phyloP scores from a whole-genome alignment of 805 yeast species.

The Saccharomyces eubayanus region DNA sequence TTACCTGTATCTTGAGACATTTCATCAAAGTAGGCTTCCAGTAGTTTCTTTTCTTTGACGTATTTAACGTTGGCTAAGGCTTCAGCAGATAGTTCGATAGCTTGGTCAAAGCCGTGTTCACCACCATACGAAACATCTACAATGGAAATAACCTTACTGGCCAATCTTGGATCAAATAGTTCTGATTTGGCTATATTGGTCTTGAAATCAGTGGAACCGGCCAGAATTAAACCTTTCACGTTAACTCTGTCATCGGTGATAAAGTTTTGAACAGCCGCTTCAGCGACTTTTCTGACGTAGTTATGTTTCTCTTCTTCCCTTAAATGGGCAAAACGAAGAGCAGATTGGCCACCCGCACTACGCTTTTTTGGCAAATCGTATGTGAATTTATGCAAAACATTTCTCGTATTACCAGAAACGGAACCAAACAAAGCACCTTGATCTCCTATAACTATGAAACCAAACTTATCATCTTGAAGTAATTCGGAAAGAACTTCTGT shows the following conservation, averaged over 20 bases:
- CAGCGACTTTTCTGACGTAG: slow-evolving; percentile 96
- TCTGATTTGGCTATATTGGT: slow-evolving; percentile 89
- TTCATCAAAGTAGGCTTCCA: slow-evolving; percentile 89
- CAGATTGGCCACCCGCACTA: slow-evolving; percentile 99
- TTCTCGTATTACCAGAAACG: slow-evolving; percentile 93
- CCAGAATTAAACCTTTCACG: slow-evolving; percentile 88
- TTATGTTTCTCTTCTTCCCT: slow-evolving; percentile 99
- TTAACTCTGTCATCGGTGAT: slow-evolving; percentile 90
- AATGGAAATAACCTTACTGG: slow-evolving; percentile 76
- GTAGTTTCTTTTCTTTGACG: slow-evolving; percentile 94
- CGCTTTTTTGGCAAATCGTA: slow-evolving; percentile 99
- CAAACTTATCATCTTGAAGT: slow-evolving; percentile 93
- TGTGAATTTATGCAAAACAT: slow-evolving; percentile 87
- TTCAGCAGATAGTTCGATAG: slow-evolving; percentile 95
- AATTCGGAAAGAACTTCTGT: slow-evolving; percentile 93
- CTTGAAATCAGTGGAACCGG: slow-evolving; percentile 99
- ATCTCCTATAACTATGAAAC: slow-evolving; percentile 99
- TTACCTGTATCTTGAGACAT: slow-evolving; percentile 95
- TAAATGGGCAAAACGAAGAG: slow-evolving; percentile 95
- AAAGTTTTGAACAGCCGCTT: slow-evolving; percentile 94
- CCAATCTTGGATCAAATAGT: slow-evolving; percentile 83
- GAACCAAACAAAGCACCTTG: slow-evolving; percentile 95
- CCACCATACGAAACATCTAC: slow-evolving; percentile 99
- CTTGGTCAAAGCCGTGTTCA: slow-evolving; percentile 98
- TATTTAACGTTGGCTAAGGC: slow-evolving; percentile 94